Evolutionary conservation across 1,284 basidiomycete species (phyloP), one percentile per base, ranked within the genome.

Genomic region (Melampsora larici-populina): DNA sequence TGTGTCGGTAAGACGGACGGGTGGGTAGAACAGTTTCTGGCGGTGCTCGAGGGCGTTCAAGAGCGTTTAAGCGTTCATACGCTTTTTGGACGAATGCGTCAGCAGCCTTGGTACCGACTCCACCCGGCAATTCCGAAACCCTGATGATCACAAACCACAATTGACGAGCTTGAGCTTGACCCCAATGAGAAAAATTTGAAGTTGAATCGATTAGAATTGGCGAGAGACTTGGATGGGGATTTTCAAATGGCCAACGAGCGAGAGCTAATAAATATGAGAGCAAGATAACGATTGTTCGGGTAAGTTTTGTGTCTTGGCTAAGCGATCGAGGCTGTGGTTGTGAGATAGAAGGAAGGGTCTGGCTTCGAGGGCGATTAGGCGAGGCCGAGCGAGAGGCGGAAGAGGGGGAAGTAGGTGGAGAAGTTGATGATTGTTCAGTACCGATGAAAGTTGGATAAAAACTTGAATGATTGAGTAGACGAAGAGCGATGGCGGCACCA

Each of bases 291-390:
- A 58, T 58, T 15, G 55, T 58, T 29, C 55, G 55, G 55, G 51
- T 29, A 24, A 31, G 48, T 58, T 58, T 60, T 11, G 18, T 51
- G 33, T n/a, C 69, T 24, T 21, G 69, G 40, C 31, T 58, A 26
- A 60, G 69, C 31, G 49, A 36, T 21, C 18, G 69, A 60, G 51
- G 33, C 7, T 11, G 48, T 43, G 51, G 21, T 33, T n/a, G 36
- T 33, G 69, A 55, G 13, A 24, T 58, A 29, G 55, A 24, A 17
- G 55, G 17, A n/a, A 58, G n/a, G 29, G 55, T 58, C 21, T 58
- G 55, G n/a, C 55, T 58, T n/a, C 55, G 55, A 58, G 55, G n/a
- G n/a, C n/a, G n/a, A 58, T 13, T n/a, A 58, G 55, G 55, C 55
- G 29, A 58, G n/a, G 55, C 7, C 11, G 55, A 58, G 29, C n/a